Percentiles rank a stretch among this genome's conserved stretches.
Conservation (phyloP, 805 yeast genomes). For the Lipomyces sp. region DNA sequence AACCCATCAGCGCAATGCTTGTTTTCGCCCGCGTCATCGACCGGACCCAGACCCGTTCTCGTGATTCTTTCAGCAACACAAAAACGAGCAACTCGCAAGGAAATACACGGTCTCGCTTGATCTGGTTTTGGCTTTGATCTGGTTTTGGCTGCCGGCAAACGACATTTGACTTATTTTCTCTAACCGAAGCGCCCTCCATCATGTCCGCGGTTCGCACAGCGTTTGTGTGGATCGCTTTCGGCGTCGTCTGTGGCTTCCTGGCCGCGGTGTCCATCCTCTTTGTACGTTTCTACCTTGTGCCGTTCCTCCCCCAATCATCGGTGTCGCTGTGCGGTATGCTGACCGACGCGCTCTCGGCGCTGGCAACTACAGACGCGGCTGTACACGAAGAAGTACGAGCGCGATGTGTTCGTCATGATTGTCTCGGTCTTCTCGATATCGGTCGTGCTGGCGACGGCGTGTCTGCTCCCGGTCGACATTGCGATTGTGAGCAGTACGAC, state of each 20-base stretch:
- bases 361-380: conserved; percentile 23
- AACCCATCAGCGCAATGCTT: neutral
- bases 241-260: conserved; percentile 26
- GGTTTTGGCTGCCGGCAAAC: no score
- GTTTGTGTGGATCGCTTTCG: conserved; percentile 31
- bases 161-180: no score
- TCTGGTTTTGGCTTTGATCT: no score
- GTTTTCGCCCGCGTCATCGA: no score
- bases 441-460: conserved; percentile 28
- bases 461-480: conserved; percentile 30
- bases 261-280: conserved; percentile 23
- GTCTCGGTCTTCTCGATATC: conserved; percentile 30
- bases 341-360: no score
- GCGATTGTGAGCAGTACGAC: conserved; percentile 28
- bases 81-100: no score
- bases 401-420: conserved; percentile 27
- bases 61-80: no score
- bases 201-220: conserved; percentile 29
- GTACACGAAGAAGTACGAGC: conserved; percentile 27
- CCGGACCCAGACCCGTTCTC: no score
- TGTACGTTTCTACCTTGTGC: conserved; percentile 10
- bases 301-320: no score
- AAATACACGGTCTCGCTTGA: no score
- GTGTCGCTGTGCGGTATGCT: no score
- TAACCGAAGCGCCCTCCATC: neutral